Evolutionary conservation across 1,139 yeast genomes (phyloP), one percentile per base, ranked within the genome.

Genomic region (Candida buenavistaensis): DNA sequence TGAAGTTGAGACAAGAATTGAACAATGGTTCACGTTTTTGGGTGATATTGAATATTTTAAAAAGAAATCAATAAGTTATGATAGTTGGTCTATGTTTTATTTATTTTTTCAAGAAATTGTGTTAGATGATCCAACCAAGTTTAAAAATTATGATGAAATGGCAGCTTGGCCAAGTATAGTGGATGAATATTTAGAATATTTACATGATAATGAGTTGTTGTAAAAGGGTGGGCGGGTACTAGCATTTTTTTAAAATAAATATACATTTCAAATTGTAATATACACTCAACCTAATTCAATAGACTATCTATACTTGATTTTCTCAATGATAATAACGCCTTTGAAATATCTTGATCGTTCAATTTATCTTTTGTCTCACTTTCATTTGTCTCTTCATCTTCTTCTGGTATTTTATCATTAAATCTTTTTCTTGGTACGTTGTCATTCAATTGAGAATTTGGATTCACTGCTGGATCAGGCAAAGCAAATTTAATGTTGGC

Each of bases 111-210:
- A 62, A 29, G 80, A 78, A 39, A 74, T 75, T 30, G 42, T 68
- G 3, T 57, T 67, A 2, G 45, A 55, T 1, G 85, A 82, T 46
- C 79, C 84, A 0, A 52, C 56, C 1, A 36, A 38, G 3, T 63
- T 84, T 12, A 55, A 59, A 8, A 64, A 59, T 3, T 89, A 88
- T 56, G 90, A 84, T 49, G 94, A 83, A 45, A 70, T 75, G 54
- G 89, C 84, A 29, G 85, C 97, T 1, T 90, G 97, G 97, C 98
- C 97, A 5, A 79, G 87, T 38, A 68, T 86, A 11, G 78, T 90
- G 47, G 98, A 90, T 53, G 90, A 82, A 41, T 92, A 76, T 54
- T 82, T 87, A 17, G 95, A 85, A 46, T 72, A 72, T 52, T 55
- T 77, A 40, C 61, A 59, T 15, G 75, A 66, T 23, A 51, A 52